Evolutionary conservation across 2,329 filamentous ascomycete species (phyloP), one percentile per base, ranked within the genome.

Genomic region (Ceratocystis cubensis): DNA sequence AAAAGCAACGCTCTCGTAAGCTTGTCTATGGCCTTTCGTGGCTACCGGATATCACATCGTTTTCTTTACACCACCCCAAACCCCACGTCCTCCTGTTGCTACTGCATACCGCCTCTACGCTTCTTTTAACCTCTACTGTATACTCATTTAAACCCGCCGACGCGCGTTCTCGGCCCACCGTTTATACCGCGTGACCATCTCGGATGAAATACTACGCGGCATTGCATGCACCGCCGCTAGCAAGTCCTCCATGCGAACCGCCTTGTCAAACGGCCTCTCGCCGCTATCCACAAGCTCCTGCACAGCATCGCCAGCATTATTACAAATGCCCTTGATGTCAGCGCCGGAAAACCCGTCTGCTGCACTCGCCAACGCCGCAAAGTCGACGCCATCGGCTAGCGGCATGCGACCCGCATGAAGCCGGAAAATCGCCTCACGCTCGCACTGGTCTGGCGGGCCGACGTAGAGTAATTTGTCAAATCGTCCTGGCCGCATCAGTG

Each of bases 381-480:
- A 74, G 72, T 91, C 83, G 15, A 96, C 83, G 65, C 89, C 87
- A 0, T 77, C 73, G 1, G 76, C 75, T 61, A 91, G 77, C 25
- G 82, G 78, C 64, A 88, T 81, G 66, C 82, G 84, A 33, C 79
- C 78, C 1, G 86, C 82, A 72, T 88, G 85, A 64, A 90, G 86
- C 17, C 78, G 75, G 66, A 96, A 81, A 65, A 97, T 93, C 70
- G 91, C 88, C 72, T 82, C 83, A 7, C 93, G 82, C 0, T 91
- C 91, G 6, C 83, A 78, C 59, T 81, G 76, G 72, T 90, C 86
- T 0, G 93, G 93, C 2, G 90, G 88, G 0, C 89, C 88, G 56
- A 96, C 89, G 74, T 96, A 96, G 59, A 96, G 82, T 44, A 91
- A 81, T 70, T 88, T 84, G 72, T 96, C 91, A 74, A 97, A 89